Percentiles rank a stretch among this genome's conserved stretches.
Evolutionary conservation across 2,329 filamentous ascomycete species (phyloP).

Genomic region (Lithohypha guttulata): DNA sequence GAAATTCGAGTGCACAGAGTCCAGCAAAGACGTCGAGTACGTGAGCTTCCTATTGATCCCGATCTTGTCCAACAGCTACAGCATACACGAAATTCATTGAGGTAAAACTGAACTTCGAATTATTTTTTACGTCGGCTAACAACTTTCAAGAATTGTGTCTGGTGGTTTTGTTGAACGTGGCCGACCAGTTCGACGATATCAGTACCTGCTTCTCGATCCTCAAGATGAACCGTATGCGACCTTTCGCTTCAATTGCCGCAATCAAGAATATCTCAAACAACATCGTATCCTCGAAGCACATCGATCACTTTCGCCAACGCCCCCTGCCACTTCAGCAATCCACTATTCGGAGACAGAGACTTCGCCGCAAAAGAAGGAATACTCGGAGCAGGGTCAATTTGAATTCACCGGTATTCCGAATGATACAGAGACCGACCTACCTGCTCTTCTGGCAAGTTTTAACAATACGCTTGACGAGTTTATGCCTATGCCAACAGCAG

Average conservation of each 20-base stretch:
- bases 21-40: conserved; percentile 13
- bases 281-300: not conserved
- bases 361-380: not conserved
- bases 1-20: conserved; percentile 19
- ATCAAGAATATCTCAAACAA: conserved; percentile 10
- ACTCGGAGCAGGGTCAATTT: not conserved
- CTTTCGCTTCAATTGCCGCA: conserved; percentile 27
- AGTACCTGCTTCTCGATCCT: conserved; percentile 40
- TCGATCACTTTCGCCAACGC: conserved; percentile 1
- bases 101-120: too few relatives aligned
- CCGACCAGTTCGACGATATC: conserved; percentile 27
- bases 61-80: not conserved
- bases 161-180: conserved; percentile 17
- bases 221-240: conserved; percentile 37
- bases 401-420: too few relatives aligned
- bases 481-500: too few relatives aligned
- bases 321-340: not conserved
- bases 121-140: too few relatives aligned
- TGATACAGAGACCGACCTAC: too few relatives aligned
- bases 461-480: too few relatives aligned
- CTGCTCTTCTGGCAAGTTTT: too few relatives aligned
- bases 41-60: not conserved
- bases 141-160: too few relatives aligned
- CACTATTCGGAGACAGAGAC: not conserved
- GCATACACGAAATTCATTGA: not conserved